Base-by-base conservation (phyloP, 108 stramenopile genomes). In the Discostella stelligeroides region DNA sequence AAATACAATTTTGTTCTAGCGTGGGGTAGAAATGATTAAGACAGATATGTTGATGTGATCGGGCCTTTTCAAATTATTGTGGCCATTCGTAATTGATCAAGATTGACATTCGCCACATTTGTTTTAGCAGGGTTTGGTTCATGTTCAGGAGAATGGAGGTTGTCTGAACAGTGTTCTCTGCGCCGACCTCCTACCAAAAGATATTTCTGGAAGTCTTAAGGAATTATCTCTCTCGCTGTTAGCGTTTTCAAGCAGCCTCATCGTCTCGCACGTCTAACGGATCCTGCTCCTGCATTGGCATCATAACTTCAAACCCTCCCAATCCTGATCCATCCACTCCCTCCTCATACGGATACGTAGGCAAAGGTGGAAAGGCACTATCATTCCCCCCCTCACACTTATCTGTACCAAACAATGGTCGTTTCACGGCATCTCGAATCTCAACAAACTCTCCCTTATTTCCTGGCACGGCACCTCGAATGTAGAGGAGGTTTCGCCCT, bases 381-480 rank as follows among this genome's bases (percentile, higher is more conserved):
- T 73, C 77, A 29, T 83, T 48, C 13, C 82, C 84, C 27, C 71
- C 89, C 69, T 85, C 47, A 17, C 88, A 84, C 55, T 85, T 84
- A 39, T 84, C 84, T 0, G 91, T 95, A 29, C 86, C 77, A 81
- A 88, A 93, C 57, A 92, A 65, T 2, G 91, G 91, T 41, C 78
- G 76, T 67, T 96, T 96, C 80, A 97, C 81, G 37, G 97, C 89
- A 79, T 99, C 98, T 17, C 88, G 84, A 43, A 99, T 86, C 59
- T 96, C 90, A 7, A 98, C 85, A 71, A 94, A 98, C 46, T 68
- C 79, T 2, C 99, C 99, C 75, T 87, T 94, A 39, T 92, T 80
- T 10, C 99, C 99, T 0, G 99, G 97, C 38, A 99, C 95, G 37
- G 82, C 77, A 11, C 99, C 99, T 46, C 74, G 70, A 0, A 99